These are phyloP conservation scores for Pleurotus cornucopiae DNA, from an alignment of 768 basidiomycete genomes.

Conservation along the genomic window DNA sequence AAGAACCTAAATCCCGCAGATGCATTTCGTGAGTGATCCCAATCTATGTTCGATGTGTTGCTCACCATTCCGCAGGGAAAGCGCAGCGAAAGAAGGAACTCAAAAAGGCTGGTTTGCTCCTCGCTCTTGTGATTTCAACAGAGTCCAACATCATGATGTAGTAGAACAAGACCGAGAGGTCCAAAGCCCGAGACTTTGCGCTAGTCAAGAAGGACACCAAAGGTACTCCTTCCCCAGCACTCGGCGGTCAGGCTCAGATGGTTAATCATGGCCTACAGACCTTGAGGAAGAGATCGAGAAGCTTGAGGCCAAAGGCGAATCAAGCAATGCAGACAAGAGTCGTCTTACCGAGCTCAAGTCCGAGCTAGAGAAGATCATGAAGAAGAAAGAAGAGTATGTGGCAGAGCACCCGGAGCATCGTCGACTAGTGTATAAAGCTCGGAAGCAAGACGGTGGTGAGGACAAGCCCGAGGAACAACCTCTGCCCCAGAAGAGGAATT, in stretches of 20 bases:
- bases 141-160: slow-evolving; percentile 27
- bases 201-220: slow-evolving; percentile 91
- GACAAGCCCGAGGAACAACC: slow-evolving; percentile 39
- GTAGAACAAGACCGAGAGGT: slow-evolving; percentile 88
- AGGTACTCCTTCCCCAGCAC: slow-evolving; percentile 38
- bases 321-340: slow-evolving; percentile 45
- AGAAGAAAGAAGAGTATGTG: slow-evolving; percentile 90
- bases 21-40: slow-evolving; percentile 64
- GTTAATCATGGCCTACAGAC: slow-evolving; percentile 49
- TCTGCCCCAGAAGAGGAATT: slow-evolving; percentile 47
- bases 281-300: slow-evolving; percentile 77
- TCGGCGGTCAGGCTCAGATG: background rate
- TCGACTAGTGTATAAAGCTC: slow-evolving; percentile 70
- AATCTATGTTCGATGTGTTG: background rate
- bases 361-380: slow-evolving; percentile 76
- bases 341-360: slow-evolving; percentile 67
- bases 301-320: slow-evolving; percentile 45
- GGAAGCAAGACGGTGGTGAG: slow-evolving; percentile 38
- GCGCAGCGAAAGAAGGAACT: slow-evolving; percentile 91
- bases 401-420: slow-evolving; percentile 91
- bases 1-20: slow-evolving; percentile 94
- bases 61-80: slow-evolving; percentile 57
- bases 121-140: slow-evolving; percentile 9
- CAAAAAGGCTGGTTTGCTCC: slow-evolving; percentile 67
- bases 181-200: slow-evolving; percentile 82